Percentiles rank a stretch among this genome's conserved stretches.
phyloP scores from a whole-genome alignment of 306 rosid species.

The Clitoria ternatea region DNA sequence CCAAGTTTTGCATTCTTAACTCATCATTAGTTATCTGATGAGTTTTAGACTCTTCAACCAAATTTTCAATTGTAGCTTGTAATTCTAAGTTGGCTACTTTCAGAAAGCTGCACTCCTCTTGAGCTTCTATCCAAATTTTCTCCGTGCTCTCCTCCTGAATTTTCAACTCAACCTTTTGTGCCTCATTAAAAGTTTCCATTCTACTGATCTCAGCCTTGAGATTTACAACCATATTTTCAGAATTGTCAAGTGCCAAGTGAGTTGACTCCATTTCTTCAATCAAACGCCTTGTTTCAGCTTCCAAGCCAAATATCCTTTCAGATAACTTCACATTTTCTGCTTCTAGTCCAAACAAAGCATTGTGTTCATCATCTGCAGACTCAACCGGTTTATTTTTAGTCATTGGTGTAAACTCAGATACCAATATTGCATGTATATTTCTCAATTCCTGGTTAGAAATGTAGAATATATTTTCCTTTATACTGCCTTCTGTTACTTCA shows the following conservation, averaged over 20 bases:
- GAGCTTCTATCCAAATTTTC: constrained; percentile 34
- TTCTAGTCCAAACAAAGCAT: constrained; percentile 32
- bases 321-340: constrained; percentile 41
- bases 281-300: constrained; percentile 37
- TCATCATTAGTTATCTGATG: constrained; percentile 41
- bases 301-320: constrained; percentile 38
- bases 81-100: constrained; percentile 28
- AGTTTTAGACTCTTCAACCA: constrained; percentile 34
- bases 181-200: constrained; percentile 30
- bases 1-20: constrained; percentile 38
- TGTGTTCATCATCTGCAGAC: constrained; percentile 21
- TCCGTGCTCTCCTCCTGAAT: constrained; percentile 23
- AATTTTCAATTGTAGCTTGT: constrained; percentile 31
- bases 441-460: constrained; percentile 16
- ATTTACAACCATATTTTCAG: constrained; percentile 25
- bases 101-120: constrained; percentile 37
- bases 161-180: constrained; percentile 27
- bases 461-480: background rate
- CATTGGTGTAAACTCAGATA: background rate
- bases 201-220: constrained; percentile 39
- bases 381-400: background rate
- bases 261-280: constrained; percentile 38
- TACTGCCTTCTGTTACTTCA: background rate
- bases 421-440: background rate
- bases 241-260: constrained; percentile 30